Conservation (phyloP, 2,329 filamentous ascomycete species). For the Colletotrichum phormii region DNA sequence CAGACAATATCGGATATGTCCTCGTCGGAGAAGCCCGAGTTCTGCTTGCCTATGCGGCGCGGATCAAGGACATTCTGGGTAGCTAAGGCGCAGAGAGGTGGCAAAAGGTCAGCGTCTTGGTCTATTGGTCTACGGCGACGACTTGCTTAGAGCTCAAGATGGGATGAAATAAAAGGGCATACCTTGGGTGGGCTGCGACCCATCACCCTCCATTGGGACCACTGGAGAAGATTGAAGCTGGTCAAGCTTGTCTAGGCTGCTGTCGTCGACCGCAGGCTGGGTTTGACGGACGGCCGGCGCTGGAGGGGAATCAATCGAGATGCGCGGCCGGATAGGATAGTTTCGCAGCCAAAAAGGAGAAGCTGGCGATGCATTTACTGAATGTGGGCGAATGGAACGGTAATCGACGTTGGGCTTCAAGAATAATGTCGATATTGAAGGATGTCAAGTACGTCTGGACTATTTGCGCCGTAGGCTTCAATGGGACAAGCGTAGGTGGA, state of each 20-base stretch:
- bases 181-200: slow-evolving; percentile 55
- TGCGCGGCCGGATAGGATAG: not conserved
- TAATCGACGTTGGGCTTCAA: not conserved
- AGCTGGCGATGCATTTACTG: slow-evolving; percentile 34
- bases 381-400: not conserved
- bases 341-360: not conserved
- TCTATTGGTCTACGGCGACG: not conserved
- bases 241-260: slow-evolving; percentile 32
- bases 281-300: slow-evolving; percentile 21
- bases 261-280: slow-evolving; percentile 17
- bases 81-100: slow-evolving; percentile 53
- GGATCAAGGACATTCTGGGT: slow-evolving; percentile 88
- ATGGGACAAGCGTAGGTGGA: slow-evolving; percentile 8
- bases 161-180: slow-evolving; percentile 19
- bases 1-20: slow-evolving; percentile 92
- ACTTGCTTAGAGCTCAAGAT: not conserved
- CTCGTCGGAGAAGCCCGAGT: slow-evolving; percentile 83
- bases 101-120: slow-evolving; percentile 33
- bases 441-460: slow-evolving; percentile 12
- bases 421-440: not conserved
- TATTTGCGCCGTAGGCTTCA: slow-evolving; percentile 22
- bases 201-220: slow-evolving; percentile 56
- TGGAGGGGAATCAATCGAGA: not conserved
- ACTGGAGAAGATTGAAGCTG: slow-evolving; percentile 6
- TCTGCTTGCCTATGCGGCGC: slow-evolving; percentile 80